Evolutionary conservation across 345 rosid genomes (phyloP), one percentile per base, ranked within the genome.

Genomic region (Rubroshorea leprosula): DNA sequence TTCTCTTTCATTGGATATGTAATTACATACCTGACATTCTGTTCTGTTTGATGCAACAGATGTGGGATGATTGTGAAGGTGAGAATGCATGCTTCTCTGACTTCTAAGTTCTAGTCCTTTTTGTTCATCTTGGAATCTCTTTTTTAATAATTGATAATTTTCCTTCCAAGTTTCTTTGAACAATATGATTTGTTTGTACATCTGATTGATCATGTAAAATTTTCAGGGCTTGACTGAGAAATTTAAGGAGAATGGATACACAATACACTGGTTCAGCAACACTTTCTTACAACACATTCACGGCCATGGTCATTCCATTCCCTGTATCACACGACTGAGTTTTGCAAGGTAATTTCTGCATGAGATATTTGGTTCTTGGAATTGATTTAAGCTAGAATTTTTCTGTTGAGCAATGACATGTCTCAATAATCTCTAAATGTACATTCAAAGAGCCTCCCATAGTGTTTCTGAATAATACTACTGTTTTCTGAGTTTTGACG

Each of bases 51-150:
- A 65, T 55, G 11, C 19, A 67, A 79, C 83, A 88, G 93, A 58
- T 85, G 86, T 15, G 88, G 90, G 58, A 67, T 83, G 84, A 81
- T 83, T 64, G 67, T 88, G 20, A 85, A 83, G 96, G 96, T 84
- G 62, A 57, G 73, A 56, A 31, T 20, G 0, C 23, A 13, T n/a
- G 24, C 41, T 24, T 6, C 51, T 51, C 5, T 24, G 4, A 25
- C 26, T 45, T 47, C 49, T 5, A 50, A 58, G 18, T 38, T 51
- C 43, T 5, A 45, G 49, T 45, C 56, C 15, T 11, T 1, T 10
- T 11, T 12, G 9, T 16, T 26, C 49, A 18, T 24, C 10, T 48
- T 11, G 15, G 12, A n/a, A 22, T 0, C 21, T 51, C 14, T 29
- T 66, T 39, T n/a, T 26, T 45, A 46, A 2, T 7, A 44, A 21